phyloP scores from a whole-genome alignment of 805 yeast genomes.

The Barnettozyma salicaria region DNA sequence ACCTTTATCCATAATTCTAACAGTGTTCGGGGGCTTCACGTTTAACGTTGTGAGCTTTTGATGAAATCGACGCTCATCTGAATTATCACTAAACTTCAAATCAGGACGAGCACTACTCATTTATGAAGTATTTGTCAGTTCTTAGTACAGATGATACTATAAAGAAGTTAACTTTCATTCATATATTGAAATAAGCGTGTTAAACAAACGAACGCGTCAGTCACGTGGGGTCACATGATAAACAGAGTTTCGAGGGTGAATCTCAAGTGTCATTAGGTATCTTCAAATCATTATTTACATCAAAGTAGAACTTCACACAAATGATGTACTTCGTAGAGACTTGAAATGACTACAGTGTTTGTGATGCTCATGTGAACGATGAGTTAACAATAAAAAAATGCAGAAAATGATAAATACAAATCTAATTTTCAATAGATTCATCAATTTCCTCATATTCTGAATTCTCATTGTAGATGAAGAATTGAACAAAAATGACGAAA shows the following conservation, averaged over 20 bases:
- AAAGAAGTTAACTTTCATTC: no score
- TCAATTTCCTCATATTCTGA: conserved; percentile 15
- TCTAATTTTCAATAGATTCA: conserved; percentile 3
- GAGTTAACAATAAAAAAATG: no score
- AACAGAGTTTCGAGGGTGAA: no score
- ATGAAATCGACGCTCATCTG: conserved; percentile 45
- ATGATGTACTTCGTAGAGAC: no score
- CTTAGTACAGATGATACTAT: not conserved
- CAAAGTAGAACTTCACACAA: no score
- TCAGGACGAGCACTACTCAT: conserved; percentile 42
- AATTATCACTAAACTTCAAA: conserved; percentile 47
- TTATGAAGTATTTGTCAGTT: not conserved
- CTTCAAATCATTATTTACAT: no score
- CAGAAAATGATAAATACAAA: not conserved
- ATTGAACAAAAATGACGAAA: conserved; percentile 77
- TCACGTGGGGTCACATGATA: not conserved
- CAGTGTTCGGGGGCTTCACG: conserved; percentile 40
- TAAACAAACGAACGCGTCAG: not conserved
- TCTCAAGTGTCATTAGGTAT: no score
- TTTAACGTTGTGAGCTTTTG: conserved; percentile 42
- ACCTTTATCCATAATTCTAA: conserved; percentile 74
- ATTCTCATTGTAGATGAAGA: conserved; percentile 53
- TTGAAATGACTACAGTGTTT: no score
- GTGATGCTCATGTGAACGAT: not conserved
- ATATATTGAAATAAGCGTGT: conserved; percentile 1